phyloP scores from a whole-genome alignment of 116 monocot genomes.

The Trichopus zeylanicus region DNA sequence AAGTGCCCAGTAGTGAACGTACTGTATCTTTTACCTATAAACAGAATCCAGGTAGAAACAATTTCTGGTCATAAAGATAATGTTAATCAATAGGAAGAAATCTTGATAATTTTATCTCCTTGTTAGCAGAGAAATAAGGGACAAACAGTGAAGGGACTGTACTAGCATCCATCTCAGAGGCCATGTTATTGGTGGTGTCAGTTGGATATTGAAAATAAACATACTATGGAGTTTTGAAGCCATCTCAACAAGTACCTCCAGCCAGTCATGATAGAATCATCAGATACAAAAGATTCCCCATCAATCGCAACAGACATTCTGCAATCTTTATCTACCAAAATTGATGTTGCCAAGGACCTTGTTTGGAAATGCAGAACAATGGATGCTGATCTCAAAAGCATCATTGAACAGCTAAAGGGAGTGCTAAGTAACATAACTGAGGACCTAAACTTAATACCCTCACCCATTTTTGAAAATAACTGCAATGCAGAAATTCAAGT shows the following conservation, averaged over 20 bases:
- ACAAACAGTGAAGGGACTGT: not conserved
- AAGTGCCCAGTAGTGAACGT: too few relatives aligned
- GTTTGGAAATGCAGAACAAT: conserved; percentile 22
- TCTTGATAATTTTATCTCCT: not conserved
- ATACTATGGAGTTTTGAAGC: conserved; percentile 28
- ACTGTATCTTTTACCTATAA: too few relatives aligned
- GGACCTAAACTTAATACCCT: conserved; percentile 39
- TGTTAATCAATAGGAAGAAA: too few relatives aligned
- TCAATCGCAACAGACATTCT: conserved; percentile 19
- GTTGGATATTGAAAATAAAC: conserved; percentile 27
- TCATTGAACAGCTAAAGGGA: conserved; percentile 28
- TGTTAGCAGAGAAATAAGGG: not conserved
- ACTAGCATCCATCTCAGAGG: conserved; percentile 24
- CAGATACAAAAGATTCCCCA: conserved; percentile 7
- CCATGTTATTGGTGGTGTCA: conserved; percentile 14
- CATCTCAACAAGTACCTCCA: conserved; percentile 31
- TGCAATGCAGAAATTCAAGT: conserved; percentile 20
- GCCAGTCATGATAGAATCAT: conserved; percentile 41
- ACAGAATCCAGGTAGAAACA: too few relatives aligned
- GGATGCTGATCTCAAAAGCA: conserved; percentile 20
- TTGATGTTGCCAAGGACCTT: conserved; percentile 35
- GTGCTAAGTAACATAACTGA: conserved; percentile 31
- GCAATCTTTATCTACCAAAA: conserved; percentile 24
- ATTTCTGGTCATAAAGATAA: too few relatives aligned
- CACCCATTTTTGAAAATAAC: conserved; percentile 19